Conservation (phyloP, 2,329 filamentous ascomycete species). For the Akanthomyces uredinophilus region DNA sequence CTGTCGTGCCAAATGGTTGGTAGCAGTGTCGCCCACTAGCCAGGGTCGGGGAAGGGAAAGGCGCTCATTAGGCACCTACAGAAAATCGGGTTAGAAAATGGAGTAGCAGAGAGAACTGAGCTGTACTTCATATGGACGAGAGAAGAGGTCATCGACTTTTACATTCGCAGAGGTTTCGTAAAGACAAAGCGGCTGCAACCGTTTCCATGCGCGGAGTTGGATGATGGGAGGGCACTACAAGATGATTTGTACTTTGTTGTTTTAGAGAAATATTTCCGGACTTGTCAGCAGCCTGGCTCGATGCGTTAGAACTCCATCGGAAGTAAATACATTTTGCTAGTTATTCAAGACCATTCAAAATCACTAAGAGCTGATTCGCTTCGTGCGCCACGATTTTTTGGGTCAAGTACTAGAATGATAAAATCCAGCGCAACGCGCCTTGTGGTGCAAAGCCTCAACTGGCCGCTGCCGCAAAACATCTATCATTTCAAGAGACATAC, state of each 20-base stretch:
- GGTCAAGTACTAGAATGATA: too few relatives aligned
- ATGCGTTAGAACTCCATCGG: too few relatives aligned
- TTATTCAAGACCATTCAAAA: too few relatives aligned
- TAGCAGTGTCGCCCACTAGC: constrained; percentile 38
- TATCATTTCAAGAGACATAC: too few relatives aligned
- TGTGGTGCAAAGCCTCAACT: too few relatives aligned
- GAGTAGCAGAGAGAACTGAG: constrained; percentile 32
- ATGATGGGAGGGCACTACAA: constrained; percentile 31
- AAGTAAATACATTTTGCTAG: too few relatives aligned
- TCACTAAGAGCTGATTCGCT: too few relatives aligned
- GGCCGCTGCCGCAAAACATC: too few relatives aligned
- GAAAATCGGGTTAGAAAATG: constrained; percentile 25
- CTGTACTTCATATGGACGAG: constrained; percentile 40
- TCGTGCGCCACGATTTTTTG: too few relatives aligned
- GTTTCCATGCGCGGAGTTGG: constrained; percentile 36
- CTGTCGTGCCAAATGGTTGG: constrained; percentile 40
- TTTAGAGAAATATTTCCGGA: constrained; percentile 28
- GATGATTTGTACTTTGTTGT: constrained; percentile 40
- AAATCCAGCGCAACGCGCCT: too few relatives aligned
- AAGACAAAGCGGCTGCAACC: constrained; percentile 33
- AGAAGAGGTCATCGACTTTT: constrained; percentile 41
- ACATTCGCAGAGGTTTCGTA: constrained; percentile 37
- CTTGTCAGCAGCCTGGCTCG: too few relatives aligned
- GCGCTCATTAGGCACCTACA: constrained; percentile 31
- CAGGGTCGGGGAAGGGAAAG: constrained; percentile 41